Percentiles rank a stretch among this genome's conserved stretches.
Evolutionary conservation across 2,329 filamentous ascomycete genomes (phyloP).

Genomic region (Alternaria burnsii): DNA sequence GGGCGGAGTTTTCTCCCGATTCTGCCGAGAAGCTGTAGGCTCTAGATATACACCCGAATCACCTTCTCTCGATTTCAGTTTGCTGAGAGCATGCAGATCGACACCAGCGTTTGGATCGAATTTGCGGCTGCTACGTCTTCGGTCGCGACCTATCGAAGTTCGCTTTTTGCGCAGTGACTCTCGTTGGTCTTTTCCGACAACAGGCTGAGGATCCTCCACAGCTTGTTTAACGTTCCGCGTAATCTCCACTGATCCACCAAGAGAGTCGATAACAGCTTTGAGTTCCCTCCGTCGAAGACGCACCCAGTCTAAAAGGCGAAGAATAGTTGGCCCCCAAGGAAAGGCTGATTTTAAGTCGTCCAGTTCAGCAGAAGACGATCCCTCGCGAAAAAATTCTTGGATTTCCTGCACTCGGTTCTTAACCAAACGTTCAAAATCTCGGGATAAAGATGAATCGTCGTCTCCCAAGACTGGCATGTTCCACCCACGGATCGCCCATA

Average conservation of each 20-base stretch:
- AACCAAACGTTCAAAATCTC: conserved; percentile 47
- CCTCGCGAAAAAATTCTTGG: conserved; percentile 37
- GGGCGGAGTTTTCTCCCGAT: conserved; percentile 9
- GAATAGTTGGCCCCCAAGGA: conserved; percentile 60
- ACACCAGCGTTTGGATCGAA: conserved; percentile 39
- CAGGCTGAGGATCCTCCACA: conserved; percentile 23
- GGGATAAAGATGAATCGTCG: conserved; percentile 48
- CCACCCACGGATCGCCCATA: conserved; percentile 42
- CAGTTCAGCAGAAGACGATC: neutral
- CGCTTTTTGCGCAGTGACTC: conserved; percentile 35
- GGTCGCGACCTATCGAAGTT: conserved; percentile 37
- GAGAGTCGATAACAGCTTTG: conserved; percentile 49
- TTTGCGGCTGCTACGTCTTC: conserved; percentile 41
- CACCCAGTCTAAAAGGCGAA: conserved; percentile 58
- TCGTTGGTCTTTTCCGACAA: conserved; percentile 11
- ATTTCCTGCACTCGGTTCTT: conserved; percentile 52
- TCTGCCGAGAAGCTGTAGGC: conserved; percentile 14
- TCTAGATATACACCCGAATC: conserved; percentile 22
- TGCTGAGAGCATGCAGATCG: conserved; percentile 32
- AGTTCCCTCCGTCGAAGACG: conserved; percentile 58
- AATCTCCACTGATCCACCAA: conserved; percentile 57
- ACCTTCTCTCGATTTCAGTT: conserved; percentile 32
- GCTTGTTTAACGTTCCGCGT: conserved; percentile 38
- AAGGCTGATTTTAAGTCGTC: conserved; percentile 47
- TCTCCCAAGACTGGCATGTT: conserved; percentile 48